These are phyloP conservation scores for Pseudocercospora vitis DNA, from an alignment of 2,329 filamentous ascomycete species.

Conservation along the genomic window DNA sequence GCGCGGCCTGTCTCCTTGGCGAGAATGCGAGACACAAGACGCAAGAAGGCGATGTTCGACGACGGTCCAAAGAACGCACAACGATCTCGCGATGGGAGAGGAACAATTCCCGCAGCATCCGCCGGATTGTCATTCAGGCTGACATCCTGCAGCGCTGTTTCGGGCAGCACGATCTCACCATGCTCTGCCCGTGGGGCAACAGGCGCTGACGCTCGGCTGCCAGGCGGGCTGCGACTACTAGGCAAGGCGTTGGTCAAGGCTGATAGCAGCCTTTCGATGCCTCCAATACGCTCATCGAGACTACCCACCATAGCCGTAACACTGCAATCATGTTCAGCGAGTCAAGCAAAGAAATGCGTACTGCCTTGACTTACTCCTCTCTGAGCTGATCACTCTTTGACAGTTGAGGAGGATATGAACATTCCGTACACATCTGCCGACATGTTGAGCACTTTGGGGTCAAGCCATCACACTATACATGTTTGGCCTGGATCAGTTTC, in stretches of 20 bases:
- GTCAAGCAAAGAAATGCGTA: neutral
- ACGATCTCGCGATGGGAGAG: conserved; percentile 9
- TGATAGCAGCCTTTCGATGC: conserved; percentile 5
- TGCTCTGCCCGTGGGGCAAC: neutral
- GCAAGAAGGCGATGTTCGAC: conserved; percentile 20
- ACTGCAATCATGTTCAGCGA: neutral
- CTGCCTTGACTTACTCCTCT: conserved; percentile 6
- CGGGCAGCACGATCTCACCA: conserved; percentile 5
- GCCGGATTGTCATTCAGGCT: neutral
- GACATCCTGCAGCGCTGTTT: conserved; percentile 9
- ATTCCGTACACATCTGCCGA: conserved; percentile 12
- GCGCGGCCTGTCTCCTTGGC: conserved; percentile 2
- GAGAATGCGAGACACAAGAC: conserved; percentile 11
- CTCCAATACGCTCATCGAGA: conserved; percentile 11
- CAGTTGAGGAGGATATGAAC: conserved; percentile 13
- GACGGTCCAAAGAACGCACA: conserved; percentile 19
- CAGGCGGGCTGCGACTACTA: neutral
- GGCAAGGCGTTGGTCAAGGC: neutral
- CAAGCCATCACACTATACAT: conserved; percentile 12
- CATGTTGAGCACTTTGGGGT: conserved; percentile 11
- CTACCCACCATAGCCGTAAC: conserved; percentile 8
- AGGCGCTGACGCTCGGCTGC: neutral
- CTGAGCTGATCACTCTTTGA: conserved; percentile 17
- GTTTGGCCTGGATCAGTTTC: conserved; percentile 3
- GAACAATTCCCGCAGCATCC: conserved; percentile 17